Base-by-base conservation (phyloP, 2,329 filamentous ascomycete species). In the Colletotrichum camelliae region DNA sequence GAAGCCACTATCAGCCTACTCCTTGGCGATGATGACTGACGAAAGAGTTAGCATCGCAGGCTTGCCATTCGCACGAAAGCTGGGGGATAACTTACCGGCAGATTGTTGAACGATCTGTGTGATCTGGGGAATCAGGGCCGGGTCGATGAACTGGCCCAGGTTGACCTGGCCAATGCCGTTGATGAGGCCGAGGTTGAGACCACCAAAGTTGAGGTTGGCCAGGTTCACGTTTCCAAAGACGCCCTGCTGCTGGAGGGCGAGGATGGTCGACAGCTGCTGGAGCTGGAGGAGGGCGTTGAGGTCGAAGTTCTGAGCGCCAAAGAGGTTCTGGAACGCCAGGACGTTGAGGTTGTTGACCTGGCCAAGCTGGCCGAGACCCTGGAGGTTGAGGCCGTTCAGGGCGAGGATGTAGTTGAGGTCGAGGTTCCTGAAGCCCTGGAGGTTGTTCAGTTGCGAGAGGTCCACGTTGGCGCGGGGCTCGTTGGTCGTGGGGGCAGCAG, bases 401-500 rank as follows among this genome's bases (percentile, higher is more conserved):
- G 83, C 82, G 78, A 88, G 85, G 72, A 86, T 85, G 81, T 89
- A 87, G 84, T 86, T 85, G 76, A 87, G 80, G 79, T 87, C 86
- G 57, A 86, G 77, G 75, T 82, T 79, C 77, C 82, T 78, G 81
- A 88, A 86, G 72, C 79, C 79, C 78, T 83, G 82, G 79, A 88
- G 84, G 76, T 82, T 80, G 81, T 85, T 84, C 80, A 88, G 81
- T 78, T 81, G 81, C 74, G 81, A 79, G 64, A 87, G 81, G 79
- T 89, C 84, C 71, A 87, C 83, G 75, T 80, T 81, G 67, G 81
- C 43, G 72, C 83, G 84, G 57, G 85, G 80, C 76, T 85, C 83
- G 70, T 86, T 82, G 79, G 81, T 83, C 70, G 72, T 72, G 58
- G 88, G 88, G 65, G 87, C 86, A 67, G 88, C 88, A 69, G 81